Base-by-base conservation (phyloP, 2,329 filamentous ascomycete species). In the Diaporthe helianthi region DNA sequence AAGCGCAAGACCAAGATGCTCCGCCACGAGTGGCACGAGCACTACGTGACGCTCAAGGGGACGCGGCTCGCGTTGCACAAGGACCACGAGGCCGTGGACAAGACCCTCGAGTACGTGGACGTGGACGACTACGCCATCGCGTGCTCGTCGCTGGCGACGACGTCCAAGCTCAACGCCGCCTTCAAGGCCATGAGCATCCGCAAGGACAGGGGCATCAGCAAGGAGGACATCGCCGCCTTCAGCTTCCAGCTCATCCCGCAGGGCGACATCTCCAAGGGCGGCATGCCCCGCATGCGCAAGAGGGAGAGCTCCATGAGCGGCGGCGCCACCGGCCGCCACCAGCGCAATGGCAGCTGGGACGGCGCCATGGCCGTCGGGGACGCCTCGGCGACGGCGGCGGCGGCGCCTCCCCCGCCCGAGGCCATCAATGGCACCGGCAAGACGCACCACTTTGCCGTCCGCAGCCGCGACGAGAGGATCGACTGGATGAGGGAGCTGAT, bases 401-500 rank as follows among this genome's bases (percentile, higher is more conserved):
- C 73, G 7, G 69, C 67, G 71, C 75, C 68, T 74, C 81, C 69
- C 68, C 77, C 79, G 38, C 74, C 77, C 38, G 85, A 85, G 46
- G 83, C 84, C 31, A 82, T 81, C 72, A 89, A 90, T 71, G 88
- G 87, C 68, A 89, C 87, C 13, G 89, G 89, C 75, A 98, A 97
- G 85, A 92, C 93, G 53, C 95, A 98, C 77, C 93, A 98, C 78
- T 98, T 98, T 78, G 93, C 95, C 0, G 95, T 98, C 74, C 92
- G 91, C 81, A 89, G 86, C 75, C 88, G 94, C 17, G 93, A 98
- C 77, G 93, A 98, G 78, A 88, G 95, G 71, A 98, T 98, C 76
- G 95, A 98, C 79, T 99, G 96, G 96, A 97, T 97, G 93, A 86
- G 93, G 67, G 93, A 97, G 85, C 83, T 97, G 71, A 97, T 97